These are phyloP conservation scores for Hemileccinum impolitum DNA, from an alignment of 768 basidiomycete genomes.

Conservation along the genomic window DNA sequence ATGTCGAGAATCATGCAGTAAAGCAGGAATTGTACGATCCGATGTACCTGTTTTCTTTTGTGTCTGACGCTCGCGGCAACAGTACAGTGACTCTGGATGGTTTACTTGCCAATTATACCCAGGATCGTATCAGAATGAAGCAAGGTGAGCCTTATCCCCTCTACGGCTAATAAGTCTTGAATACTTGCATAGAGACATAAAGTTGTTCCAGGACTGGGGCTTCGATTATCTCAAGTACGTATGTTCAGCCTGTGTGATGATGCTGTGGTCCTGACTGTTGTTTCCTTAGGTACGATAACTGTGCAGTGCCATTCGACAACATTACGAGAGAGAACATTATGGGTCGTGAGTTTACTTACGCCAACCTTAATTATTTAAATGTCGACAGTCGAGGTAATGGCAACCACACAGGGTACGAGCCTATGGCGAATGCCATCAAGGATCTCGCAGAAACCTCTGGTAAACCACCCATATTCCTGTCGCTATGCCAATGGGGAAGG, in stretches of 20 bases:
- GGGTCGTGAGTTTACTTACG: conserved; percentile 40
- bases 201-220: conserved; percentile 61
- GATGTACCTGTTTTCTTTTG: not conserved
- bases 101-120: conserved; percentile 64
- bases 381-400: not conserved
- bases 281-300: conserved; percentile 53
- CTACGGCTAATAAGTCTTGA: not conserved
- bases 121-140: conserved; percentile 63
- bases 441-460: conserved; percentile 45
- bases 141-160: conserved; percentile 34
- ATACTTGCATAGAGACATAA: conserved; percentile 43
- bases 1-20: conserved; percentile 31
- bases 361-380: conserved; percentile 1
- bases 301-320: conserved; percentile 57
- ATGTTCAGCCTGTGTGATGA: not conserved
- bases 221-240: conserved; percentile 62
- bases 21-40: conserved; percentile 56
- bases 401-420: conserved; percentile 46
- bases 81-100: conserved; percentile 72
- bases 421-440: conserved; percentile 58
- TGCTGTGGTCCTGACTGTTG: not conserved
- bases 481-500: conserved; percentile 67
- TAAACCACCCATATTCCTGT: conserved; percentile 54
- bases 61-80: conserved; percentile 1
- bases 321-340: conserved; percentile 53